Base-by-base conservation (phyloP, 345 rosid species). In the Clausena lansium region DNA sequence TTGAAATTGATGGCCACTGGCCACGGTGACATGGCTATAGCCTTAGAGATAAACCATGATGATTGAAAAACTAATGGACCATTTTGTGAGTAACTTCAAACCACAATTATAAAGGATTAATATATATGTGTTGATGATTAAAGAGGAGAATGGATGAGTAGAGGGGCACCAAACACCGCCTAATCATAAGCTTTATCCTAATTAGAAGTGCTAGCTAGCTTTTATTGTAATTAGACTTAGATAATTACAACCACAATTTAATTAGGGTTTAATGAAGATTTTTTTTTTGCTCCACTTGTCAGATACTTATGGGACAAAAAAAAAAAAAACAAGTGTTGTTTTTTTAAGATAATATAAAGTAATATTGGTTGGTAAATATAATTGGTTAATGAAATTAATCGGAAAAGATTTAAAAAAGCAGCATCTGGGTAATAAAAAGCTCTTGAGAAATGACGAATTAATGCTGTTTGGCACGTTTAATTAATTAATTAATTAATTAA, bases 231-330 rank as follows among this genome's bases (percentile, higher is more conserved):
- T 15, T 52, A 52, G 22, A 52, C 20, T 52, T 1, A 45, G 50
- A 45, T 45, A 52, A 52, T 52, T 52, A 6, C 57, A 52, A 52
- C 57, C 57, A 15, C 6, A 15, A 0, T 15, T 52, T 52, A 52
- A 52, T 15, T 15, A 19, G 7, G 22, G 0, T 52, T 52, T 52
- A 52, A 52, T 17, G 57, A 52, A 52, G 57, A 52, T 52, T 19
- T 52, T 30, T 19, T 52, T 30, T 30, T 19, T 52, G 17, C 57
- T 15, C 75, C 69, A 71, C 71, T 41, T 73, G 38, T 22, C 24
- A 47, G 25, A n/a, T 28, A 25, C 7, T n/a, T 59, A 70, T 79
- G 83, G 59, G 63, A 59, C 36, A 17, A 79, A 75, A 11, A 52
- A 64, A 10, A 17, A 79, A 75, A 11, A 52, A 64, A 10, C 10